phyloP scores from a whole-genome alignment of 257 asterid species.

The Fraxinus americana region DNA sequence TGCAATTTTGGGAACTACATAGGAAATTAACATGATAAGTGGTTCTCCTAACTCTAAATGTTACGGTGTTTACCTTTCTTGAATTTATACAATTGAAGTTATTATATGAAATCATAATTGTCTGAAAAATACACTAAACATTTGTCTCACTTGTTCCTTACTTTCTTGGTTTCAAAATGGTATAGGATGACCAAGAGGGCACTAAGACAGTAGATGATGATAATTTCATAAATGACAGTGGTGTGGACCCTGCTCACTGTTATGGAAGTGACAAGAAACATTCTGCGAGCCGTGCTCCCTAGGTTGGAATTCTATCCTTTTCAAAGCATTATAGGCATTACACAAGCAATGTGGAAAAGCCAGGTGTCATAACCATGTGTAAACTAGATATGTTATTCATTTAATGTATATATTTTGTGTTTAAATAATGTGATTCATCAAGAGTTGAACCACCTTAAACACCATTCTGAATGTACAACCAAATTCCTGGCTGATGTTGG shows the following conservation, averaged over 20 bases:
- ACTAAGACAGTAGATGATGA: slow-evolving; percentile 42
- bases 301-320: slow-evolving; percentile 33
- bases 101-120: not conserved
- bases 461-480: too few species aligned
- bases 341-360: too few species aligned
- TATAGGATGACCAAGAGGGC: slow-evolving; percentile 52
- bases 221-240: slow-evolving; percentile 56
- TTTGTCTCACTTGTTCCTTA: not conserved
- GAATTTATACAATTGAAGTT: not conserved
- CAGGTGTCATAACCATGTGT: too few species aligned
- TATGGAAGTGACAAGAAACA: slow-evolving; percentile 42
- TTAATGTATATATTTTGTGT: too few species aligned
- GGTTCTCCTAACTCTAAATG: not conserved
- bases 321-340: too few species aligned
- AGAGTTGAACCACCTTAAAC: too few species aligned
- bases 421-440: too few species aligned
- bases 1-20: not conserved
- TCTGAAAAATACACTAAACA: not conserved
- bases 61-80: not conserved
- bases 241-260: slow-evolving; percentile 48
- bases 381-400: too few species aligned
- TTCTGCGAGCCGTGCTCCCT: slow-evolving; percentile 45
- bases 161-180: slow-evolving; percentile 1
- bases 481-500: too few species aligned
- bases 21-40: not conserved